These are phyloP conservation scores for Hirschfeldia incana DNA, from an alignment of 345 rosid genomes.

Conservation along the genomic window DNA sequence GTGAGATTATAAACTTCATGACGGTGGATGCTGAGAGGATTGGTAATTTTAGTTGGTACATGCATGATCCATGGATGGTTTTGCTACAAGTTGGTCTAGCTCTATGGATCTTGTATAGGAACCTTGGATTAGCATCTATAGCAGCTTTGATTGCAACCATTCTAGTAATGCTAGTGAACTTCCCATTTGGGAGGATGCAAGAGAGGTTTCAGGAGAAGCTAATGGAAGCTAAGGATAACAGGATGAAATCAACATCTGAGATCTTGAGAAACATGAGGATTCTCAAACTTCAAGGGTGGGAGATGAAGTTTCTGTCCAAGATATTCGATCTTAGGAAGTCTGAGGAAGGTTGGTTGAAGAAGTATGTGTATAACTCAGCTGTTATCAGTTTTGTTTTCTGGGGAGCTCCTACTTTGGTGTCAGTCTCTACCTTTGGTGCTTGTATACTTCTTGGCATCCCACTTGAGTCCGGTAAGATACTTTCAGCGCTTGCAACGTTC, in stretches of 20 bases:
- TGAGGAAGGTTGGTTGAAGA: constrained; percentile 58
- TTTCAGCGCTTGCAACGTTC: constrained; percentile 67
- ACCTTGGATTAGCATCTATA: constrained; percentile 57
- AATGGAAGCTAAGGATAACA: constrained; percentile 60
- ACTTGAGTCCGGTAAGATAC: constrained; percentile 55
- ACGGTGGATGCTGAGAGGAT: constrained; percentile 62
- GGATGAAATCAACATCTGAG: constrained; percentile 69
- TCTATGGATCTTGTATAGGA: constrained; percentile 48
- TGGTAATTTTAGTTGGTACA: constrained; percentile 49
- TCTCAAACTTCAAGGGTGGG: constrained; percentile 85
- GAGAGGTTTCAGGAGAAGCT: constrained; percentile 53
- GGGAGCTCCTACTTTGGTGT: constrained; percentile 56
- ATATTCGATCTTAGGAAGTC: constrained; percentile 41
- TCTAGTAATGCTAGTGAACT: constrained; percentile 48
- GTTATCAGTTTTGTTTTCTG: constrained; percentile 44
- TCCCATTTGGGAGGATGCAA: constrained; percentile 53
- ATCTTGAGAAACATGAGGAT: constrained; percentile 68
- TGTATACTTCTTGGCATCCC: constrained; percentile 53
- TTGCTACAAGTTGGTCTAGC: constrained; percentile 58
- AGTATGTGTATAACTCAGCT: constrained; percentile 41
- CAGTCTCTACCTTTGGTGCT: constrained; percentile 52
- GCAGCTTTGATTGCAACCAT: constrained; percentile 50
- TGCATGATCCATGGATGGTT: constrained; percentile 61
- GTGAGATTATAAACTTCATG: constrained; percentile 66
- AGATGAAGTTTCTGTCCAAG: constrained; percentile 53